Evolutionary conservation across 73 alveolate genomes (phyloP), one percentile per base, ranked within the genome.

Genomic region (Tetrahymena thermophila): DNA sequence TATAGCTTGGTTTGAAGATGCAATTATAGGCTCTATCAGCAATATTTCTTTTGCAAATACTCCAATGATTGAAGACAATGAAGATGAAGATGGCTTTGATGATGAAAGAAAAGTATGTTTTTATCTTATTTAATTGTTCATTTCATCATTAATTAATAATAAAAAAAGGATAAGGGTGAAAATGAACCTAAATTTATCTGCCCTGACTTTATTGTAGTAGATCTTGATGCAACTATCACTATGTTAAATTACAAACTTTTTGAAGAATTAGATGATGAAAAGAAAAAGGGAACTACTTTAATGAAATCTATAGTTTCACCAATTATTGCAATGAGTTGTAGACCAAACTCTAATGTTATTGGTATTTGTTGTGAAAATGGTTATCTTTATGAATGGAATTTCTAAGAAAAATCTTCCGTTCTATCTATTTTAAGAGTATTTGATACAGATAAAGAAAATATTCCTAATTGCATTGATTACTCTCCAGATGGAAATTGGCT

Each of bases 1-100:
- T 89, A 98, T 97, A 10, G 98, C 99, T 44, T 99, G 99, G 99
- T 99, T 99, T 94, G 99, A 99, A 96, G 98, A 98, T 96, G 96
- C 98, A 35, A 98, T 96, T 37, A 94, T 98, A 43, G 96, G 96
- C 4, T 95, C 97, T 4, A 97, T 99, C n/a, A 98, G 98, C 94
- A 96, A 99, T 43, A 97, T 99, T 35, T 98, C 99, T 16, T 99
- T 99, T 95, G 99, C 99, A 84, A 98, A 98, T 98, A 97, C 96
- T 58, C 83, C 83, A 84, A 71, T 96, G 37, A 95, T 93, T 93
- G 95, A 57, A 71, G 96, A 96, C 89, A 94, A 93, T 42, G 35
- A 38, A 71, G 97, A 96, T 71, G 50, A 94, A 35, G 94, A 94
- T 50, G 85, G 84, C n/a, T 38, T 14, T 3, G 83, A 89, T 13